Conservation (phyloP, 2,329 filamentous ascomycete species). For the Sporothrix pallida region DNA sequence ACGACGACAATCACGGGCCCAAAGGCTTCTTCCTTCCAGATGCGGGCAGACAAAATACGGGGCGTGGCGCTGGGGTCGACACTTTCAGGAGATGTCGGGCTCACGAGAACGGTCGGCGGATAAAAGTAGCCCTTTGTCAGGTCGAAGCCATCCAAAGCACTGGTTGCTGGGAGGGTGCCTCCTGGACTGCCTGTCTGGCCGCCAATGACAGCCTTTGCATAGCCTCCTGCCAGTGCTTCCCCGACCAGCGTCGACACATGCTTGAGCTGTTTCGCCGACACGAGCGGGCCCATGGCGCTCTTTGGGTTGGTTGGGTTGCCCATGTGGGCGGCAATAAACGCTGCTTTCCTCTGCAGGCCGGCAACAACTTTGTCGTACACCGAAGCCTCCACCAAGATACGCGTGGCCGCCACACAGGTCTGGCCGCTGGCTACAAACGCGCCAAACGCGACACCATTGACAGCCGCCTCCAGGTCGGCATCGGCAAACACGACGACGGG, state of each 20-base stretch:
- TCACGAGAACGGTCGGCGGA: conserved; percentile 73
- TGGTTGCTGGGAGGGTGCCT: conserved; percentile 53
- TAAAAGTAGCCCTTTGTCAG: conserved; percentile 73
- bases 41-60: conserved; percentile 67
- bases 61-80: not conserved
- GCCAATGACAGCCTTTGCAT: conserved; percentile 49
- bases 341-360: conserved; percentile 67
- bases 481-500: conserved; percentile 71
- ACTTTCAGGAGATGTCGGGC: conserved; percentile 42
- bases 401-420: conserved; percentile 71
- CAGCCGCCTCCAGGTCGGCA: conserved; percentile 68
- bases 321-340: conserved; percentile 60
- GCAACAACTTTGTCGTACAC: conserved; percentile 70
- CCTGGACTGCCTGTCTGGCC: conserved; percentile 39
- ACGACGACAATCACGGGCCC: conserved; percentile 78
- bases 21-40: conserved; percentile 83
- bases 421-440: conserved; percentile 62
- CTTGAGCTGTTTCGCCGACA: conserved; percentile 66
- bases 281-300: conserved; percentile 68
- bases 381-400: conserved; percentile 73
- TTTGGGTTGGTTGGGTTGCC: conserved; percentile 61
- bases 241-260: conserved; percentile 70
- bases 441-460: conserved; percentile 70
- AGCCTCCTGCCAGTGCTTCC: conserved; percentile 63
- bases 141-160: conserved; percentile 57